A percentile compares a stretch with the other conserved stretches of the same genome.
Conservation (phyloP, 257 asterid genomes). For the Fraxinus quadrangulata region DNA sequence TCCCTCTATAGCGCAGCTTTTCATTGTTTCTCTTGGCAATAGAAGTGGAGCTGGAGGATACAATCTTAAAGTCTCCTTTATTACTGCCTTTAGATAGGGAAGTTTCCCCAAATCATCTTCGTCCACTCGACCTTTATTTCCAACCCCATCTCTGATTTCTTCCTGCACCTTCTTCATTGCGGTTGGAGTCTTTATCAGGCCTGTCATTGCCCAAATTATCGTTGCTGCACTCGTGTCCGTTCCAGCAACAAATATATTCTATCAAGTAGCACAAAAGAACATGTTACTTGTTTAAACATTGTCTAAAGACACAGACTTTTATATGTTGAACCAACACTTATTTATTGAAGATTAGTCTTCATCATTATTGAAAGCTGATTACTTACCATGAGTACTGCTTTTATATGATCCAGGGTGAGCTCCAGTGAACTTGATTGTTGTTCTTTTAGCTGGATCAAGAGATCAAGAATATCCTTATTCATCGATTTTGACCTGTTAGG, state of each 20-base stretch:
- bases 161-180: constrained; percentile 31
- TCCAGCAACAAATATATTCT: constrained; percentile 45
- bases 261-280: neutral
- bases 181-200: constrained; percentile 31
- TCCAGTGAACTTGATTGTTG: constrained; percentile 1
- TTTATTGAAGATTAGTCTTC: too few species aligned
- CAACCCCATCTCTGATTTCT: constrained; percentile 28
- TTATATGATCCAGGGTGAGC: constrained; percentile 34
- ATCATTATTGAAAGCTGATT: neutral
- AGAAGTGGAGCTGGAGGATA: constrained; percentile 50
- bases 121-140: constrained; percentile 23
- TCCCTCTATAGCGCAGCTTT: constrained; percentile 29
- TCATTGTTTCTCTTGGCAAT: constrained; percentile 38
- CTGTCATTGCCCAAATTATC: constrained; percentile 43
- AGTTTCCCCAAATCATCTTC: constrained; percentile 44
- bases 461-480: constrained; percentile 35
- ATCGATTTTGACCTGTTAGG: neutral
- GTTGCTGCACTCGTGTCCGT: constrained; percentile 46
- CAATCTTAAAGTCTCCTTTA: constrained; percentile 44
- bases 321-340: neutral
- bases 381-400: constrained; percentile 39
- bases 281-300: neutral
- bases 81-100: constrained; percentile 38
- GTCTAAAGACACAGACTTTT: too few species aligned
- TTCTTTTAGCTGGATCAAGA: constrained; percentile 36